Evolutionary conservation across 2,329 filamentous ascomycete genomes (phyloP).

Genomic region (Claviceps quebecensis): DNA sequence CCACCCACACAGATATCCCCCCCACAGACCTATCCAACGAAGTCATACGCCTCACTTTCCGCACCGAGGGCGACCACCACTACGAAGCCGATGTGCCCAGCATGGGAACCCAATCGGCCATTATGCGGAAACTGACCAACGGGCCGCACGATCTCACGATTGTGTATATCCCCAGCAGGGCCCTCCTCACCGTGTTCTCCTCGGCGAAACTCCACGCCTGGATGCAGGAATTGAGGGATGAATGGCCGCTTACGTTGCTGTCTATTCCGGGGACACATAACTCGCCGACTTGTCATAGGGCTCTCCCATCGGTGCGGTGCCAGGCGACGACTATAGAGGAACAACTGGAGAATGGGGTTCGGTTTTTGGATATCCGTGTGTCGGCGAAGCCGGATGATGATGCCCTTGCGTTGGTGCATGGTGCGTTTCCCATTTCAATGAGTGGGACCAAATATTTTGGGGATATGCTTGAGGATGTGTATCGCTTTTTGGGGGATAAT

Average conservation of each 20-base stretch:
- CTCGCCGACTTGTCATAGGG: slow-evolving; percentile 69
- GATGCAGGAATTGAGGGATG: slow-evolving; percentile 66
- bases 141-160: slow-evolving; percentile 46
- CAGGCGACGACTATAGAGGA: slow-evolving; percentile 65
- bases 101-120: slow-evolving; percentile 41
- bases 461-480: slow-evolving; percentile 55
- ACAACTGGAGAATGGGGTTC: slow-evolving; percentile 80
- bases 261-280: slow-evolving; percentile 96
- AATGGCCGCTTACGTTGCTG: slow-evolving; percentile 61
- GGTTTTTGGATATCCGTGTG: slow-evolving; percentile 87
- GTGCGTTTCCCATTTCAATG: slow-evolving; percentile 75
- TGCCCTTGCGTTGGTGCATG: slow-evolving; percentile 71
- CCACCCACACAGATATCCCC: slow-evolving; percentile 41
- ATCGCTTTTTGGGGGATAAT: slow-evolving; percentile 63
- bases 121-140: slow-evolving; percentile 42
- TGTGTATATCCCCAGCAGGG: slow-evolving; percentile 45
- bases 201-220: slow-evolving; percentile 56
- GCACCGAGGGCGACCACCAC: slow-evolving; percentile 30
- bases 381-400: slow-evolving; percentile 39
- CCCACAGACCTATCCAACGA: slow-evolving; percentile 46
- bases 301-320: slow-evolving; percentile 84
- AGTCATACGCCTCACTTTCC: slow-evolving; percentile 61
- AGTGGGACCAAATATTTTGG: slow-evolving; percentile 68
- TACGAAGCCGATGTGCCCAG: slow-evolving; percentile 65
- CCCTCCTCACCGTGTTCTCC: slow-evolving; percentile 52